Base-by-base conservation (phyloP, 176 grass and related monocot genomes). In the Zoysia pacifica region DNA sequence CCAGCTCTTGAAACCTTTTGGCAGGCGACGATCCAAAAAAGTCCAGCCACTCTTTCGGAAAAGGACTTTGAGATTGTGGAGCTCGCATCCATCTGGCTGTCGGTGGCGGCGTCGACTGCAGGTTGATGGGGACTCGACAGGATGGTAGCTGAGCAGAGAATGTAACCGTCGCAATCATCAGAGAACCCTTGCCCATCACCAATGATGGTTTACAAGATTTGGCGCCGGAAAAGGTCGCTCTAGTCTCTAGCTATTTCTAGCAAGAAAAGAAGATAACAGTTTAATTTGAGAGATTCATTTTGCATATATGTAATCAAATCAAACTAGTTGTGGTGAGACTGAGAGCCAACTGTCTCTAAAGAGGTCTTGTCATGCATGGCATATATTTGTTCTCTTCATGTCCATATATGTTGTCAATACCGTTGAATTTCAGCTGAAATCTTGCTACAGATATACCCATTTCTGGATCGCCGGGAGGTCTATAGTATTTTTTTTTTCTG, bases 41-140 rank as follows among this genome's bases (percentile, higher is more conserved):
- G 50, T 20, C 37, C 9, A 62, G 71, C 84, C 84, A 69, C 38
- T 75, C 84, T 81, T 86, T 74, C 52, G 38, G 52, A 68, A 80
- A 65, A 65, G 48, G 11, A 51, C 48, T 19, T 50, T 42, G 45
- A 81, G 61, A 86, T 86, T 56, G 46, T 20, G 61, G 61, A 66
- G 82, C 74, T 18, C 48, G 73, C 74, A 84, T 84, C 73, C 45
- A 61, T 46, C 1, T 79, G 19, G 67, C 39, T 49, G 56, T 38
- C 11, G 43, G 73, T 16, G 28, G 62, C 7, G 10, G 46, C 44
- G 28, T 28, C 28, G 52, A 20, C 28, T 59, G 61, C 28, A 80
- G 37, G 28, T 28, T 48, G 76, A 86, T 58, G 5, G 48, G 43
- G 76, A 73, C 76, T 73, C 10, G 20, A 84, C 68, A 73, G 58